Percentiles rank a stretch among this genome's conserved stretches.
Conservation (phyloP, 768 basidiomycete species). For the Kwoniella europaea region DNA sequence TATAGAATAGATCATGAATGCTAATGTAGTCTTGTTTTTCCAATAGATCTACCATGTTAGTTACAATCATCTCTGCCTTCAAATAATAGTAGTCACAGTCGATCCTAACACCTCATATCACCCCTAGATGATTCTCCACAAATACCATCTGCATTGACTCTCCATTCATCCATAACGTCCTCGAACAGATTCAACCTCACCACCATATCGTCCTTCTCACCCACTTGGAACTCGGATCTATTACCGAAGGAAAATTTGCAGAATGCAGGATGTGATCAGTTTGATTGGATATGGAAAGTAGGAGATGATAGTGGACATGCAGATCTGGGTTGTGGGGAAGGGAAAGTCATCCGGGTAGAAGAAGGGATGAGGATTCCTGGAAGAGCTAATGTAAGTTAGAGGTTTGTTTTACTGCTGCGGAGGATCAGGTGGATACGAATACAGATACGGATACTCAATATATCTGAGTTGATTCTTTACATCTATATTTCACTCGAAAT, state of each 20-base stretch:
- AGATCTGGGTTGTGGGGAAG: constrained; percentile 14
- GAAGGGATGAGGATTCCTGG: constrained; percentile 5
- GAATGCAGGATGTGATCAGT: constrained; percentile 7
- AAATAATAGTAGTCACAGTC: not conserved
- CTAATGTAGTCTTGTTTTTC: not conserved
- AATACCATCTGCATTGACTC: constrained; percentile 9
- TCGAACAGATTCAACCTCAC: constrained; percentile 14
- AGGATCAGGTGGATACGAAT: too few species aligned
- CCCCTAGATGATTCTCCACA: constrained; percentile 10
- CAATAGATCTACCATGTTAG: constrained; percentile 28
- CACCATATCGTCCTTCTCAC: constrained; percentile 21
- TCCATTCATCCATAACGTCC: not conserved
- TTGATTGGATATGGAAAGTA: constrained; percentile 33
- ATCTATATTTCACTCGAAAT: too few species aligned
- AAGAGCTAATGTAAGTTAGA: constrained; percentile 9
- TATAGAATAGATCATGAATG: not conserved
- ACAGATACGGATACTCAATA: too few species aligned
- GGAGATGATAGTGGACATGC: constrained; percentile 6
- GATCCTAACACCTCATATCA: not conserved
- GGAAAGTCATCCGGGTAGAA: constrained; percentile 10
- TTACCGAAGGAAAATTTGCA: constrained; percentile 10
- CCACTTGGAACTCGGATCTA: constrained; percentile 11
- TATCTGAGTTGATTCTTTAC: too few species aligned
- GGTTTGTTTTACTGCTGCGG: not conserved
- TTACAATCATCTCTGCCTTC: not conserved